These are phyloP conservation scores for Actinidia arguta DNA, from an alignment of 179 eudicot species.

Conservation along the genomic window DNA sequence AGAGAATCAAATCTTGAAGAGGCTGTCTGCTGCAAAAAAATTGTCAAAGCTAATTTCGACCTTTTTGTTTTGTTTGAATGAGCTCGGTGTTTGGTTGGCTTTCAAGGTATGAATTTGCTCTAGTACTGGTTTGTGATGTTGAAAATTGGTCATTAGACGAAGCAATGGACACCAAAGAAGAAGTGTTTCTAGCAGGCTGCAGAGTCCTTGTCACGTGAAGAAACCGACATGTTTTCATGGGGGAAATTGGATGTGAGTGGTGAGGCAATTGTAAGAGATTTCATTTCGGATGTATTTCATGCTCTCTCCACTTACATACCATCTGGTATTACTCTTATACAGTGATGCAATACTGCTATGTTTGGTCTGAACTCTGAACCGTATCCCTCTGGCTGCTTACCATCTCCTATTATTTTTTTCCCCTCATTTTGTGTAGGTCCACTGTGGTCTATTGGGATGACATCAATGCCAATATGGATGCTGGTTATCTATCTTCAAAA, in stretches of 20 bases:
- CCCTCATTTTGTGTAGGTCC: constrained; percentile 30
- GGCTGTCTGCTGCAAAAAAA: constrained; percentile 44
- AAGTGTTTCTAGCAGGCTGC: constrained; percentile 65
- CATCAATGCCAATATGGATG: constrained; percentile 41
- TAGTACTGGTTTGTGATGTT: constrained; percentile 3
- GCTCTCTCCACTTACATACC: constrained; percentile 51
- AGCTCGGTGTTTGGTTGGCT: constrained; percentile 90
- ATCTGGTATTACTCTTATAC: constrained; percentile 49
- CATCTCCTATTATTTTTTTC: background rate
- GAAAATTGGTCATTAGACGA: background rate
- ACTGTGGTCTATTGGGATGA: constrained; percentile 41
- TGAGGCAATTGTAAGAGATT: constrained; percentile 52
- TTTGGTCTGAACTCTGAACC: background rate
- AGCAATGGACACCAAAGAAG: background rate
- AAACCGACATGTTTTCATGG: constrained; percentile 60
- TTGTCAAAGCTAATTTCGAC: constrained; percentile 54
- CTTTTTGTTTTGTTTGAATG: constrained; percentile 66
- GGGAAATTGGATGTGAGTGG: constrained; percentile 48
- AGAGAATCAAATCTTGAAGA: constrained; percentile 31
- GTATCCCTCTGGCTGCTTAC: background rate
- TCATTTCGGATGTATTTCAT: constrained; percentile 56
- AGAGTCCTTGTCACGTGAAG: constrained; percentile 48
- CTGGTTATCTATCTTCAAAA: constrained; percentile 64
- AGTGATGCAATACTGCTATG: background rate
- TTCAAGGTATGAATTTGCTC: constrained; percentile 54